Evolutionary conservation across 306 rosid species (phyloP).

Genomic region (Trifolium repens): DNA sequence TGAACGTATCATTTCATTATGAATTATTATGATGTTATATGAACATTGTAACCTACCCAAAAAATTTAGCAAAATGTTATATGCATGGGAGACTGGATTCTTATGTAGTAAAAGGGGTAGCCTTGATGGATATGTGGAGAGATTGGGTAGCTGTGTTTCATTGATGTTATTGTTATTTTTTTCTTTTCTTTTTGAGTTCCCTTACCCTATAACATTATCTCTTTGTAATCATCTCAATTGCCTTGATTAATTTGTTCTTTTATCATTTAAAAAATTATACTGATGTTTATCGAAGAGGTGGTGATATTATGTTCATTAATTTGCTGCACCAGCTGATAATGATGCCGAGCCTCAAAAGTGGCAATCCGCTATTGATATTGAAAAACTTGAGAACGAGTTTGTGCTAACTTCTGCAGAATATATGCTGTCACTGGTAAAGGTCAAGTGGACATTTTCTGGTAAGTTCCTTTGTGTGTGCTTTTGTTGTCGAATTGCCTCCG

Average conservation of each 20-base stretch:
- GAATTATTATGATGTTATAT: conserved; percentile 17
- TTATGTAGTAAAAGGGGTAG: background rate
- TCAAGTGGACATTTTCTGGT: conserved; percentile 77
- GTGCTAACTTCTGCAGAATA: conserved; percentile 86
- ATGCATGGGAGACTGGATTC: background rate
- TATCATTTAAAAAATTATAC: background rate
- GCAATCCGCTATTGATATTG: conserved; percentile 62
- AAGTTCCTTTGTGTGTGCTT: conserved; percentile 33
- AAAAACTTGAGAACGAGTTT: conserved; percentile 82
- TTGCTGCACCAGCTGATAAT: conserved; percentile 51
- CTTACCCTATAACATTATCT: background rate
- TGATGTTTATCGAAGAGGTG: conserved; percentile 37
- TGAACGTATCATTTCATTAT: conserved; percentile 14
- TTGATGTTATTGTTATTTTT: conserved; percentile 9
- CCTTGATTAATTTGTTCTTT: conserved; percentile 28
- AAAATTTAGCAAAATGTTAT: conserved; percentile 30
- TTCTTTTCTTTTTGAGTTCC: background rate
- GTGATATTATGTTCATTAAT: conserved; percentile 32
- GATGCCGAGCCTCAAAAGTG: conserved; percentile 57
- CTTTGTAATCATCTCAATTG: conserved; percentile 6
- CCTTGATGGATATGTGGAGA: background rate
- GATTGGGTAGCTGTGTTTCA: conserved; percentile 6
- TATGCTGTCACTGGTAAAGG: conserved; percentile 72
- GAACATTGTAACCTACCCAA: conserved; percentile 22
- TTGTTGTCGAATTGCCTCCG: conserved; percentile 8